These are phyloP conservation scores for Sphagnum fallax DNA, from an alignment of 228 moss, liverwort and hornwort species.

Conservation along the genomic window DNA sequence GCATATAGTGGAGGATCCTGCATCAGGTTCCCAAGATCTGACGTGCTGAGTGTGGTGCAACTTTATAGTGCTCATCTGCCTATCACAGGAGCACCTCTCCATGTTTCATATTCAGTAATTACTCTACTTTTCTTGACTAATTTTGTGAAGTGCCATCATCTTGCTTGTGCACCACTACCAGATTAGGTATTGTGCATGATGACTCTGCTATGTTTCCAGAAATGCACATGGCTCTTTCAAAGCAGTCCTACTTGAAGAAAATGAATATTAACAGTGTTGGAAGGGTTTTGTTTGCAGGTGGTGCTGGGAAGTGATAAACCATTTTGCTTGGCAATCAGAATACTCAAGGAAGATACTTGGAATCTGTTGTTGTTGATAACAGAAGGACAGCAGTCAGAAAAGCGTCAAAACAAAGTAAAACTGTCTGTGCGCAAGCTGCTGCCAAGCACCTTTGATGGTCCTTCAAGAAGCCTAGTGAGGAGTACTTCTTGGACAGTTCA, in stretches of 20 bases:
- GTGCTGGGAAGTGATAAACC: conserved; percentile 18
- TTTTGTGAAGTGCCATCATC: background rate
- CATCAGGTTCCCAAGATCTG: conserved; percentile 37
- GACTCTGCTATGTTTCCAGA: too few species aligned
- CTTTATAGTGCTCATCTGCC: conserved; percentile 55
- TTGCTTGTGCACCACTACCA: too few species aligned
- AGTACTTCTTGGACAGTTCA: conserved; percentile 28
- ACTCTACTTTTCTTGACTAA: background rate
- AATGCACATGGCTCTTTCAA: too few species aligned
- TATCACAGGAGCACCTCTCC: conserved; percentile 25
- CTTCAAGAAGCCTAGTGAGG: background rate
- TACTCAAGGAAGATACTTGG: conserved; percentile 16
- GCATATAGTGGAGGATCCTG: conserved; percentile 77
- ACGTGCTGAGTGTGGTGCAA: conserved; percentile 36
- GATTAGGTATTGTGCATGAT: too few species aligned
- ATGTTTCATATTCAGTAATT: conserved; percentile 63
- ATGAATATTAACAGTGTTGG: background rate
- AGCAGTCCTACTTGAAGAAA: too few species aligned
- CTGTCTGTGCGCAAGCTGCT: background rate
- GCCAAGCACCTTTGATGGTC: background rate
- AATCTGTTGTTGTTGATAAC: conserved; percentile 24
- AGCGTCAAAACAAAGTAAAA: conserved; percentile 2
- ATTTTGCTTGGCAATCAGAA: conserved; percentile 23
- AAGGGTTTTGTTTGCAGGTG: conserved; percentile 20
- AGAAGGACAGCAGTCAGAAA: conserved; percentile 5